phyloP scores from a whole-genome alignment of 106 monocot species.

The Narthecium ossifragum region DNA sequence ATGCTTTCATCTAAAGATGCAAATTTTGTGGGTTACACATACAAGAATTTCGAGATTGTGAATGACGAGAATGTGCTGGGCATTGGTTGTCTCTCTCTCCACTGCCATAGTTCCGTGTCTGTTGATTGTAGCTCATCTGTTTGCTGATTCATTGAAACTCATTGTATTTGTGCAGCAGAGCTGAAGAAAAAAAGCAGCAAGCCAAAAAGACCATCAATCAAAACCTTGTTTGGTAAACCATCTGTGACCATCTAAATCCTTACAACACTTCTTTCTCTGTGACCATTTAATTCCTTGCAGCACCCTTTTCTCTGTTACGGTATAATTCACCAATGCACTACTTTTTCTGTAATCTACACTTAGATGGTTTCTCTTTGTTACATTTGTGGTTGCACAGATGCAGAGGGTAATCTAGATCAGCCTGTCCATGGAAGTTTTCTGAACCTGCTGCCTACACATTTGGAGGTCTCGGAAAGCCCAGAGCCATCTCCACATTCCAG shows the following conservation, averaged over 20 bases:
- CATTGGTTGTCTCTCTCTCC: constrained; percentile 17
- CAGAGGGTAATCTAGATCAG: constrained; percentile 31
- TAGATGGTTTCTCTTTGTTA: neutral
- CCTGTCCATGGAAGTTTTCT: constrained; percentile 73
- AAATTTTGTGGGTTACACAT: constrained; percentile 52
- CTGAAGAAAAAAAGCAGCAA: constrained; percentile 65
- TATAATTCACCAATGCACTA: no score
- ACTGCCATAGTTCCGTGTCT: neutral
- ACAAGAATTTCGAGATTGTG: constrained; percentile 50
- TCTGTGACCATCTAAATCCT: neutral
- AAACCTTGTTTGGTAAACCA: constrained; percentile 60
- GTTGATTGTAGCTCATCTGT: neutral
- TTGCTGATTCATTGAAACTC: neutral
- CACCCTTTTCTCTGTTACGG: no score
- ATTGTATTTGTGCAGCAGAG: constrained; percentile 35
- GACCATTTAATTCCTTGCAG: no score
- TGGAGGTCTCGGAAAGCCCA: constrained; percentile 59
- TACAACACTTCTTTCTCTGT: neutral
- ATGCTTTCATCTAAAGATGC: constrained; percentile 60
- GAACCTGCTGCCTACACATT: constrained; percentile 66
- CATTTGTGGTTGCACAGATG: constrained; percentile 31
- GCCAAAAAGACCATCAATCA: constrained; percentile 73
- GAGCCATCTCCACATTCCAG: constrained; percentile 67
- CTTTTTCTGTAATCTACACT: neutral
- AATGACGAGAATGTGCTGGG: constrained; percentile 35